Percentiles rank a stretch among this genome's conserved stretches.
Evolutionary conservation across 257 asterid species (phyloP).

Genomic region (Nicotiana obtusifolia): DNA sequence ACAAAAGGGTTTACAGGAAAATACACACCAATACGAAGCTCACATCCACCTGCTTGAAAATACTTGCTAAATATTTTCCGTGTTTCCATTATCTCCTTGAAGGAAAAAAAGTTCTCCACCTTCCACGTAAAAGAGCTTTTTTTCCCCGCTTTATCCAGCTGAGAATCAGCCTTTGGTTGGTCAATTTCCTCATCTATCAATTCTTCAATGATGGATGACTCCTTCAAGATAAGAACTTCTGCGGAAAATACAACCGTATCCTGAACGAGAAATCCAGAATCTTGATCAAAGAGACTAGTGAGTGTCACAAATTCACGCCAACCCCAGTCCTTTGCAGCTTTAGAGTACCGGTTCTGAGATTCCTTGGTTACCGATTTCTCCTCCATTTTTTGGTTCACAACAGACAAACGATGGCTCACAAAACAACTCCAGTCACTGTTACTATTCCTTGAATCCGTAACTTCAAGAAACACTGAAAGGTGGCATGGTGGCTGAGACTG

Average conservation of each 20-base stretch:
- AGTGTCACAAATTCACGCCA: slow-evolving; percentile 99
- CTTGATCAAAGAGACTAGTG: slow-evolving; percentile 97
- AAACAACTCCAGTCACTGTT: slow-evolving; percentile 95
- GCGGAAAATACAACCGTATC: slow-evolving; percentile 83
- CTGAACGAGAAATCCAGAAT: slow-evolving; percentile 89
- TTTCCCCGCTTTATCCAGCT: slow-evolving; percentile 44
- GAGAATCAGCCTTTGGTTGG: slow-evolving; percentile 36
- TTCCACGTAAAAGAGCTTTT: slow-evolving; percentile 91
- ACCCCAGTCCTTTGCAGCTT: slow-evolving; percentile 99
- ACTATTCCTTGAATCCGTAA: slow-evolving; percentile 85
- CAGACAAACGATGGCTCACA: slow-evolving; percentile 93
- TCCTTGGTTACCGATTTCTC: slow-evolving; percentile 92
- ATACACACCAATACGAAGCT: slow-evolving; percentile 94
- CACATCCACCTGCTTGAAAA: slow-evolving; percentile 98
- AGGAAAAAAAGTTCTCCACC: slow-evolving; percentile 92
- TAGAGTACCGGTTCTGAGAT: slow-evolving; percentile 96
- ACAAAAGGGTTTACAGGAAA: neutral
- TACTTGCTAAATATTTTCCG: slow-evolving; percentile 93
- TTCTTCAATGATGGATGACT: slow-evolving; percentile 73
- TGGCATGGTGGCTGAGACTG: slow-evolving; percentile 99
- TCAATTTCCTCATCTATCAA: slow-evolving; percentile 50
- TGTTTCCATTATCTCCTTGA: slow-evolving; percentile 97
- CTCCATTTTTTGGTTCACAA: slow-evolving; percentile 73
- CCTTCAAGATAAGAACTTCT: slow-evolving; percentile 94
- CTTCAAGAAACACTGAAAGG: slow-evolving; percentile 98